Percentiles rank a stretch among this genome's conserved stretches.
phyloP scores from a whole-genome alignment of 164 flowering plant genomes.

The Vitis labrusca region DNA sequence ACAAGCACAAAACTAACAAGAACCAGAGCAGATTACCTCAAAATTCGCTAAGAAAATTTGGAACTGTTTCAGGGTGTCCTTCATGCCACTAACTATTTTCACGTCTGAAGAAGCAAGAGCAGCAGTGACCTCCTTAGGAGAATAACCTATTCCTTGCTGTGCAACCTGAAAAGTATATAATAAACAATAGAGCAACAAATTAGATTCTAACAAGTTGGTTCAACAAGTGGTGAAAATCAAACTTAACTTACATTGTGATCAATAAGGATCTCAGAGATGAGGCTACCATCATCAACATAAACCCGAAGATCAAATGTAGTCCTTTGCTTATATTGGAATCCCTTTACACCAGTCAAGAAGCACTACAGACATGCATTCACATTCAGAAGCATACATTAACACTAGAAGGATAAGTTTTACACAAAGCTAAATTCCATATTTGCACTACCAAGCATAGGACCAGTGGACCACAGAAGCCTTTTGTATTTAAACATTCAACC shows the following conservation, averaged over 20 bases:
- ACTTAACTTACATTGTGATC: conserved; percentile 69
- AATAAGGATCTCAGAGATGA: conserved; percentile 76
- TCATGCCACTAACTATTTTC: conserved; percentile 47
- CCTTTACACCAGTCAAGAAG: conserved; percentile 82
- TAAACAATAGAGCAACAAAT: neutral
- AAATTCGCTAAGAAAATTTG: conserved; percentile 67
- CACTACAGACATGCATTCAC: conserved; percentile 52
- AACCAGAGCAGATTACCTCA: conserved; percentile 52
- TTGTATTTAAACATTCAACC: too few species aligned
- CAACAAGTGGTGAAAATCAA: neutral
- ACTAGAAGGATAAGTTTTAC: neutral
- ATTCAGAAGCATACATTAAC: neutral
- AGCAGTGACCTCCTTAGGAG: conserved; percentile 73
- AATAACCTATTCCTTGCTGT: conserved; percentile 56
- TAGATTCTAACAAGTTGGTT: neutral
- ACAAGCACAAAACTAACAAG: too few species aligned
- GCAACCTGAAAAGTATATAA: conserved; percentile 57
- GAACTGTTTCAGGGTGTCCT: conserved; percentile 56
- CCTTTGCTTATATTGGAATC: conserved; percentile 63
- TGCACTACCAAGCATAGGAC: too few species aligned
- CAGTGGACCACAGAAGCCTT: too few species aligned
- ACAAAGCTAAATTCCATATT: neutral
- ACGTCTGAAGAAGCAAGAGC: conserved; percentile 64
- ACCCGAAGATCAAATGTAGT: conserved; percentile 62
- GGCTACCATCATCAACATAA: conserved; percentile 94